Evolutionary conservation across 2,329 filamentous ascomycete genomes (phyloP).

Genomic region (Xylariaceae sp.): DNA sequence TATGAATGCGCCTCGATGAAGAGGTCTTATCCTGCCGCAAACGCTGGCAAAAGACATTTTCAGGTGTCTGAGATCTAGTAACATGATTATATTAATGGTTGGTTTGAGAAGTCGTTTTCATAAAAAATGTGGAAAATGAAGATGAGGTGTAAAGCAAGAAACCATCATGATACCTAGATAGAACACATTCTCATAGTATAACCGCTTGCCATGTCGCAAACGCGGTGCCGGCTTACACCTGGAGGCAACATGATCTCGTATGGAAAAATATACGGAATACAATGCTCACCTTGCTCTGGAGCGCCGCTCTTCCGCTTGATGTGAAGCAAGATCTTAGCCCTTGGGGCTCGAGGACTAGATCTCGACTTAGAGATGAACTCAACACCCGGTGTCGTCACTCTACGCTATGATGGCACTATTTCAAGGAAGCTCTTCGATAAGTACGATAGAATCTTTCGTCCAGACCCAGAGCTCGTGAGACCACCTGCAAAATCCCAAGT

Average conservation of each 20-base stretch:
- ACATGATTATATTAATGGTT: slow-evolving; percentile 1
- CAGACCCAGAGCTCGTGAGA: too few relatives aligned
- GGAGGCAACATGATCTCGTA: background rate
- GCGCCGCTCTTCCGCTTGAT: background rate
- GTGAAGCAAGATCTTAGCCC: background rate
- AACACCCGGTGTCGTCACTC: background rate
- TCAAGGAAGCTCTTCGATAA: background rate
- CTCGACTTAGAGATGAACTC: background rate
- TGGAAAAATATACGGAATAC: background rate
- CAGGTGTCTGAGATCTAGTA: background rate
- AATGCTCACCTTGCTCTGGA: slow-evolving; percentile 10
- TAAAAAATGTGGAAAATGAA: too few relatives aligned
- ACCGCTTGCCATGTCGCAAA: background rate
- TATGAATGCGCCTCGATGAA: slow-evolving; percentile 1
- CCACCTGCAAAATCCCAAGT: too few relatives aligned
- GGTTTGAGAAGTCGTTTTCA: background rate
- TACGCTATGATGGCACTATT: background rate
- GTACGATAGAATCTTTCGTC: background rate
- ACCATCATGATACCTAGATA: background rate
- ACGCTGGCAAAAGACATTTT: slow-evolving; percentile 10
- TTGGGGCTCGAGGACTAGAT: background rate
- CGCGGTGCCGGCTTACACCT: background rate
- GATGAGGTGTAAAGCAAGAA: too few relatives aligned
- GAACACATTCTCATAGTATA: background rate
- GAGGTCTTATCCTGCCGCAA: slow-evolving; percentile 8